phyloP scores from a whole-genome alignment of 2,329 filamentous ascomycete species.

The Albifimbria verrucaria region DNA sequence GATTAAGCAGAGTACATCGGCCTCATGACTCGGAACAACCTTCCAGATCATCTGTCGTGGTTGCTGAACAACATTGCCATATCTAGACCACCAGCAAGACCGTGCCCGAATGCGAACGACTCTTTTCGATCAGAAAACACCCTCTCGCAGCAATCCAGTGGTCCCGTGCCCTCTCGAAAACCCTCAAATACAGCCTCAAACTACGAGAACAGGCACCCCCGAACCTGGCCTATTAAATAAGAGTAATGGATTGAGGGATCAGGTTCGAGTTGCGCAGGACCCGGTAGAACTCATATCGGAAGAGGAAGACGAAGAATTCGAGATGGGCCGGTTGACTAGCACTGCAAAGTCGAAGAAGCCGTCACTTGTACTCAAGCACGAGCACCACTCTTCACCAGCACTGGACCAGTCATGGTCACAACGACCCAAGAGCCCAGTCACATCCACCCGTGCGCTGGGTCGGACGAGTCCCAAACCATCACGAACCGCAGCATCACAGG shows the following conservation, averaged over 20 bases:
- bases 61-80: conserved; percentile 46
- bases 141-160: conserved; percentile 18
- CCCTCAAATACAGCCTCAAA: too few species aligned
- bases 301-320: conserved; percentile 23
- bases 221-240: neutral
- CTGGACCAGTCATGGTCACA: neutral
- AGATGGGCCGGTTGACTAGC: conserved; percentile 45
- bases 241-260: conserved; percentile 18
- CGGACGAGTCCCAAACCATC: neutral
- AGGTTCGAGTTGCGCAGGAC: conserved; percentile 18
- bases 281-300: conserved; percentile 19
- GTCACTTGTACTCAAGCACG: conserved; percentile 29
- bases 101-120: conserved; percentile 30
- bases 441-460: neutral
- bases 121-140: conserved; percentile 18
- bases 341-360: conserved; percentile 42
- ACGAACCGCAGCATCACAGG: neutral
- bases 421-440: neutral
- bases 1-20: conserved; percentile 24
- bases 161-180: conserved; percentile 4
- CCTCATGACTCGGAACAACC: conserved; percentile 63
- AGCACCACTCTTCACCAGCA: neutral
- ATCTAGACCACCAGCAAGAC: conserved; percentile 36
- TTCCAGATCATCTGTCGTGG: conserved; percentile 56
- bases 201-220: neutral